Base-by-base conservation (phyloP, 176 grass and related monocot species). In the Tillandsia fasciculata region DNA sequence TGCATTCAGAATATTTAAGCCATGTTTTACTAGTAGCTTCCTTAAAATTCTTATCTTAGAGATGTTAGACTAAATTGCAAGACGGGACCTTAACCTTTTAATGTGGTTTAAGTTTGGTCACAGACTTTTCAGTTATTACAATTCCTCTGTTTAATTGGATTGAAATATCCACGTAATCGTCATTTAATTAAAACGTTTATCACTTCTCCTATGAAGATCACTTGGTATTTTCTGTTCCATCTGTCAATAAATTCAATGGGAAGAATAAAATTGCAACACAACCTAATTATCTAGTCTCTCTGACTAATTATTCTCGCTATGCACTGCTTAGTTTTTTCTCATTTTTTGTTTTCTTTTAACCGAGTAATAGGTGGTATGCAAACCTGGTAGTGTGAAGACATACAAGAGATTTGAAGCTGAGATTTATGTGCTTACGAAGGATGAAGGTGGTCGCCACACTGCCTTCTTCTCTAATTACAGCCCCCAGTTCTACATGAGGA, bases 381-480 rank as follows among this genome's bases (percentile, higher is more conserved):
- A 93, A 75, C 94, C 89, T 28, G 87, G 89, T 28, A 77, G 73
- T 23, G 33, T 99, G 10, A 99, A 99, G 72, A 93, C 94, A 13
- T 99, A 80, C 66, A 90, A 76, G 69, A 87, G 23, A 75, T 99
- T 99, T 64, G 89, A 99, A 80, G 94, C 89, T 4, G 94, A 93
- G 63, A 90, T 93, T 75, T 99, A 93, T 17, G 87, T 86, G 15
- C 77, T 90, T 4, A 99, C 89, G 24, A 99, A 93, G 77, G 94
- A 99, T 77, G 94, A 99, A 79, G 89, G 94, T 77, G 94, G 94
- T 53, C 84, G 94, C 61, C 89, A 93, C 74, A 99, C 94, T 64
- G 71, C 79, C 10, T 99, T 99, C 72, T 54, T 87, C 26, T 84
- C 87, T 26, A 93, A 99, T 61, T 99, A 99, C 82, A 90, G 83